Evolutionary conservation across 2,329 filamentous ascomycete genomes (phyloP), one percentile per base, ranked within the genome.

Genomic region (Ciborinia camelliae): DNA sequence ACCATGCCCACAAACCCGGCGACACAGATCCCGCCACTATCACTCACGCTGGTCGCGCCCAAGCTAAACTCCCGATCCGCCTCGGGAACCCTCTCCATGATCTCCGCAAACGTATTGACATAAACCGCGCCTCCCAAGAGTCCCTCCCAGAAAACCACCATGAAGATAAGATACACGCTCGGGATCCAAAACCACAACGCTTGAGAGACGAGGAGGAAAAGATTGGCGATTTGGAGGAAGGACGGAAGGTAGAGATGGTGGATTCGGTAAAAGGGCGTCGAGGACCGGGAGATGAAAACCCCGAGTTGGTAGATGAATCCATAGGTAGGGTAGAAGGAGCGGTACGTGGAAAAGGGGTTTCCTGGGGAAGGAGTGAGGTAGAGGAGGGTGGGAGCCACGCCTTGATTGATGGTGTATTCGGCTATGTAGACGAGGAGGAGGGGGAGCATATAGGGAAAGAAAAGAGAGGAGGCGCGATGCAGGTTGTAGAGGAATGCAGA

Each of bases 321-420:
- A 77, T 99, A 99, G 68, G 94, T 91, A 0, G 94, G 93, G 73
- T 99, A 99, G 76, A 97, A 98, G 39, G 88, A 89, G 48, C 94
- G 88, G 75, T 88, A 95, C 70, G 91, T 85, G 39, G 80, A 78
- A 75, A 98, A 98, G 0, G 95, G 95, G 0, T 90, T 89, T 14
- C 84, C 78, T 1, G 82, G 74, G 0, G 97, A 81, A 0, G 93
- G 92, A 73, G 97, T 98, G 6, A 98, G 84, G 74, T 97, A 99
- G 5, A 99, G 84, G 0, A 98, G 81, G 0, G 92, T 97, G 0
- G 95, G 94, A 0, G 92, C 83, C 0, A 98, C 92, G 43, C 93
- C 94, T 79, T 97, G 93, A 79, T 98, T 98, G 77, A 98, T 97
- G 63, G 91, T 96, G 76, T 99, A 99, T 79, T 99, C 95, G 64